A percentile compares a stretch with the other conserved stretches of the same genome.
phyloP scores from a whole-genome alignment of 1,284 basidiomycete species.

The Amanita bisporigera region DNA sequence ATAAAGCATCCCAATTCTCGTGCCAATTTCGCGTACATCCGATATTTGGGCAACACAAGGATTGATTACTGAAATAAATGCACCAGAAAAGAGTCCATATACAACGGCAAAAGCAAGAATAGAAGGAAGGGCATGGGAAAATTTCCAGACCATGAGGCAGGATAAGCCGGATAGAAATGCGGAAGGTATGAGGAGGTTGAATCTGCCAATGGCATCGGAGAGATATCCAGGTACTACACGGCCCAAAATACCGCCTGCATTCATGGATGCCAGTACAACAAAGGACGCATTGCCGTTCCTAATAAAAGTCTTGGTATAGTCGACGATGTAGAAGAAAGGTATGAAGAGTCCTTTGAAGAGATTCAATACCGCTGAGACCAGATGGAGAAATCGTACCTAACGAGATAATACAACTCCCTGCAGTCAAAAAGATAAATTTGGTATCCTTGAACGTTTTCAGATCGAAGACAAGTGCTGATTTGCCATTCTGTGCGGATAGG shows the following conservation, averaged over 20 bases:
- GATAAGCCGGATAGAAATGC: constrained; percentile 64
- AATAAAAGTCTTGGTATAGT: constrained; percentile 52
- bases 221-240: constrained; percentile 64
- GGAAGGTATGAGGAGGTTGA: constrained; percentile 65
- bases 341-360: constrained; percentile 55
- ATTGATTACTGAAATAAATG: constrained; percentile 64
- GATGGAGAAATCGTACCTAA: constrained; percentile 45
- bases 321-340: constrained; percentile 67
- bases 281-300: constrained; percentile 50
- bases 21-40: constrained; percentile 59
- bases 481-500: constrained; percentile 26
- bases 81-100: constrained; percentile 63
- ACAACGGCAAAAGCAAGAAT: constrained; percentile 55
- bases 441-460: constrained; percentile 49
- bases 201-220: constrained; percentile 65
- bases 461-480: constrained; percentile 33
- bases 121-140: constrained; percentile 49
- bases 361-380: neutral
- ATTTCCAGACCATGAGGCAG: constrained; percentile 62
- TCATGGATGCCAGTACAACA: constrained; percentile 65
- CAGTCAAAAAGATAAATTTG: constrained; percentile 51
- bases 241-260: constrained; percentile 65
- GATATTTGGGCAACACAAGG: constrained; percentile 70
- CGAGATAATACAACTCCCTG: constrained; percentile 56
- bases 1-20: constrained; percentile 64